Conservation (phyloP, 1,284 basidiomycete genomes). For the Sanghuangporus baumii region DNA sequence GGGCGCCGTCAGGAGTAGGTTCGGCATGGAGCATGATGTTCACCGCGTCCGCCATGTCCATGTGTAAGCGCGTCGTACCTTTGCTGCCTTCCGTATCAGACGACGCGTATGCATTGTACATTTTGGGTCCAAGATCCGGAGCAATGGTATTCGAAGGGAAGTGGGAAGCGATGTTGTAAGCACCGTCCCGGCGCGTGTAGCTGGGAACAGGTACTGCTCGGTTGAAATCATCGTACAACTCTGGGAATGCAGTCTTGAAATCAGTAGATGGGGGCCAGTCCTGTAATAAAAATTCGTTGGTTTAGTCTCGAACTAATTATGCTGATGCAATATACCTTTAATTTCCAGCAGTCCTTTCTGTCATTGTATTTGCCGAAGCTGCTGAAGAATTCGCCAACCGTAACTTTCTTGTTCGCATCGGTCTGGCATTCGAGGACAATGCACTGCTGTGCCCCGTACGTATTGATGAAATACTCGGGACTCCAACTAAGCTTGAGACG, state of each 20-base stretch:
- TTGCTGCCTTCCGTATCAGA: slow-evolving; percentile 58
- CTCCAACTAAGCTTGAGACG: slow-evolving; percentile 73
- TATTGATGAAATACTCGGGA: slow-evolving; percentile 72
- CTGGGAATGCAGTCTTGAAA: slow-evolving; percentile 79
- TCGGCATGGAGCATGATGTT: slow-evolving; percentile 87
- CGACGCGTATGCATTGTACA: slow-evolving; percentile 76
- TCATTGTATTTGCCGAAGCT: slow-evolving; percentile 67
- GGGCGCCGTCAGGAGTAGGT: slow-evolving; percentile 51
- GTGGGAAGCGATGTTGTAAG: slow-evolving; percentile 81
- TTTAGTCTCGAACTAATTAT: neutral
- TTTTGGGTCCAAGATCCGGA: slow-evolving; percentile 85
- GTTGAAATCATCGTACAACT: slow-evolving; percentile 85
- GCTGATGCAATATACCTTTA: slow-evolving; percentile 52
- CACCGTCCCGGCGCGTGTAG: slow-evolving; percentile 85
- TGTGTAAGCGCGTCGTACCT: slow-evolving; percentile 85
- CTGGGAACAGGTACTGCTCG: slow-evolving; percentile 80
- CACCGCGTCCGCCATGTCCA: slow-evolving; percentile 95
- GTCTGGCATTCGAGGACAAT: slow-evolving; percentile 78
- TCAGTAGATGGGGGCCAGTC: slow-evolving; percentile 91
- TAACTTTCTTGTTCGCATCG: slow-evolving; percentile 55
- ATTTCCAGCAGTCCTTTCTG: slow-evolving; percentile 63
- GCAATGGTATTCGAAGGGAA: slow-evolving; percentile 80
- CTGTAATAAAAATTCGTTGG: slow-evolving; percentile 31
- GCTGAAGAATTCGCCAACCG: slow-evolving; percentile 76
- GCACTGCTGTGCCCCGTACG: slow-evolving; percentile 64